phyloP scores from a whole-genome alignment of 305 asterid genomes.

The Euphrasia arctica region DNA sequence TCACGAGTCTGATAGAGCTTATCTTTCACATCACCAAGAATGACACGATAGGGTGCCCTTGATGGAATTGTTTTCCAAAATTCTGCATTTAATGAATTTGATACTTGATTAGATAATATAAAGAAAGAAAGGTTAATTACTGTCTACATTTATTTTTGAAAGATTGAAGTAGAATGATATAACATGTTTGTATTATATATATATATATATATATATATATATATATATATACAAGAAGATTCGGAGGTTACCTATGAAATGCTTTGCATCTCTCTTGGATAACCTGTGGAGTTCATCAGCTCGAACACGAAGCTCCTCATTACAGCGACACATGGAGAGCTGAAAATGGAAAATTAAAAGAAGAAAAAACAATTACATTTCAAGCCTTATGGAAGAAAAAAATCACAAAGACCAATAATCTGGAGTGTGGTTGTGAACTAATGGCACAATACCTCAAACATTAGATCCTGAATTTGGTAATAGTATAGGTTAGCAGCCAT shows the following conservation, averaged over 20 bases:
- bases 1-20: conserved; percentile 89
- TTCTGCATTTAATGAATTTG: conserved; percentile 31
- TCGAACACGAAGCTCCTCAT: conserved; percentile 78
- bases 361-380: background rate
- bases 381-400: no score
- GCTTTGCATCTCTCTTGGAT: conserved; percentile 51
- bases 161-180: no score
- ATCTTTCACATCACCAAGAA: conserved; percentile 92
- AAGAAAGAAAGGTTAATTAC: no score
- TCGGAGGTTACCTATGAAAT: conserved; percentile 16
- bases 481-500: conserved; percentile 98
- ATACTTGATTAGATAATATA: no score
- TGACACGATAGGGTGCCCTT: conserved; percentile 87
- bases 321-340: conserved; percentile 99
- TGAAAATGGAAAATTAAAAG: conserved; percentile 29
- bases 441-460: conserved; percentile 74
- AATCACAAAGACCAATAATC: background rate
- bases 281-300: conserved; percentile 48
- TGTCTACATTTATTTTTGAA: no score
- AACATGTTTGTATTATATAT: background rate
- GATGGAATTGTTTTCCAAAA: conserved; percentile 88
- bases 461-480: conserved; percentile 94
- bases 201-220: no score
- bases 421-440: background rate
- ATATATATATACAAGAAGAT: no score